Conservation (phyloP, 768 basidiomycete species). For the Thelephora ganbajun region DNA sequence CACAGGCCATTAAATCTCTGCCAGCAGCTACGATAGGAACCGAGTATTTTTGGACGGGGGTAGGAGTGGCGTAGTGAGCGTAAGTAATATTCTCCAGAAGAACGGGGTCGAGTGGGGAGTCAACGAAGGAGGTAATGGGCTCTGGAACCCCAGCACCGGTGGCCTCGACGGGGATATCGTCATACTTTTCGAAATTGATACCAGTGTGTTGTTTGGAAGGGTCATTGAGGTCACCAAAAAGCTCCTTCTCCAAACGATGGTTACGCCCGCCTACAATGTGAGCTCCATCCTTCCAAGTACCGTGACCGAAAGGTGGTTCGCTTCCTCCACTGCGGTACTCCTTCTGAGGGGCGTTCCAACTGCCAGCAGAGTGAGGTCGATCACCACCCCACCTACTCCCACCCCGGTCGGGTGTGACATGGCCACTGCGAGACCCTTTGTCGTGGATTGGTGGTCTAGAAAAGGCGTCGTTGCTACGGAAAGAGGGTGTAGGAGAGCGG, state of each 20-base stretch:
- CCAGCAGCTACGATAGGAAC: slow-evolving; percentile 91
- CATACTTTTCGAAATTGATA: slow-evolving; percentile 99
- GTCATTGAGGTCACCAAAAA: slow-evolving; percentile 83
- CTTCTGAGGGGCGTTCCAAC: slow-evolving; percentile 19
- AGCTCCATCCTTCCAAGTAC: slow-evolving; percentile 80
- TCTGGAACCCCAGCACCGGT: slow-evolving; percentile 97
- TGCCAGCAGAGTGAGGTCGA: slow-evolving; percentile 19
- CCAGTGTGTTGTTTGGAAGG: slow-evolving; percentile 86
- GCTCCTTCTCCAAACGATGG: slow-evolving; percentile 85
- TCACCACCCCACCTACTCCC: slow-evolving; percentile 20
- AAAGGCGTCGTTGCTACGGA: slow-evolving; percentile 26
- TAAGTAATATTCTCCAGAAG: slow-evolving; percentile 89
- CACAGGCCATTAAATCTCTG: slow-evolving; percentile 90
- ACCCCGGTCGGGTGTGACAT: slow-evolving; percentile 15
- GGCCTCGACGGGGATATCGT: slow-evolving; percentile 98
- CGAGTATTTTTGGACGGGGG: slow-evolving; percentile 99
- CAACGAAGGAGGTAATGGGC: slow-evolving; percentile 76
- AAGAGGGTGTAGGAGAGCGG: slow-evolving; percentile 45
- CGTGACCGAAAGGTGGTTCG: slow-evolving; percentile 41
- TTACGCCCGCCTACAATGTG: slow-evolving; percentile 80
- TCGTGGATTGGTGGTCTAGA: slow-evolving; percentile 28
- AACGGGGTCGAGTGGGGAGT: slow-evolving; percentile 82
- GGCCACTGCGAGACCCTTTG: slow-evolving; percentile 25
- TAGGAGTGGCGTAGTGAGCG: slow-evolving; percentile 90
- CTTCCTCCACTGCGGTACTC: slow-evolving; percentile 13